These are phyloP conservation scores for Didymella exigua DNA, from an alignment of 2,329 filamentous ascomycete genomes.

Conservation along the genomic window DNA sequence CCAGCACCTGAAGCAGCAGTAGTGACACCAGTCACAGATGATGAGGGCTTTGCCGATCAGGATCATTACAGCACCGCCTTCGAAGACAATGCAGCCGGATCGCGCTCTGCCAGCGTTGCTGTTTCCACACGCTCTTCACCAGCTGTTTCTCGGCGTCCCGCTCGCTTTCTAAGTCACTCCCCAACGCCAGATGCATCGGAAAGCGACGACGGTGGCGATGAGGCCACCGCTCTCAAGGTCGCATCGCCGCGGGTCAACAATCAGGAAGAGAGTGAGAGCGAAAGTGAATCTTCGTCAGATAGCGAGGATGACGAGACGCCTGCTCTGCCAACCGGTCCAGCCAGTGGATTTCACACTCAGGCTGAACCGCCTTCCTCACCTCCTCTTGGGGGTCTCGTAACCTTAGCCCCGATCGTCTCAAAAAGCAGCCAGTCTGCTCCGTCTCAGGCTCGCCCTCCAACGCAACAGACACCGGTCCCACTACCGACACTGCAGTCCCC, in stretches of 20 bases:
- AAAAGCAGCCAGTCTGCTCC: constrained; percentile 10
- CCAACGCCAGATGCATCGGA: constrained; percentile 28
- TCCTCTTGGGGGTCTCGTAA: background rate
- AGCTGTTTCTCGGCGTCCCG: constrained; percentile 24
- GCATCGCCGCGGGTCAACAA: constrained; percentile 1
- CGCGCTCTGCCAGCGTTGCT: constrained; percentile 20
- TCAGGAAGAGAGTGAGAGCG: constrained; percentile 9
- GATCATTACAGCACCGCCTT: constrained; percentile 12
- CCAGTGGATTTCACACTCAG: background rate
- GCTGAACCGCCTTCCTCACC: constrained; percentile 23
- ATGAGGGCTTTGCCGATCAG: constrained; percentile 10
- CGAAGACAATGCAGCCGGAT: constrained; percentile 8
- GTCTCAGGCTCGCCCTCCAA: constrained; percentile 4
- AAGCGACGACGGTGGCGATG: constrained; percentile 24
- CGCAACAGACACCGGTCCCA: constrained; percentile 13
- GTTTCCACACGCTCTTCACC: constrained; percentile 30
- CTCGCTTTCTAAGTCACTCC: constrained; percentile 31
- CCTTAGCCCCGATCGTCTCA: constrained; percentile 11
- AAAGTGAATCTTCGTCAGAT: constrained; percentile 19
- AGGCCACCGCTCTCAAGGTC: constrained; percentile 2
- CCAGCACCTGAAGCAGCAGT: background rate
- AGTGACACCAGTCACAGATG: constrained; percentile 4
- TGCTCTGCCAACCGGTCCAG: constrained; percentile 1
- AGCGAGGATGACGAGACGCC: constrained; percentile 21
- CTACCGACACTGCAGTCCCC: constrained; percentile 14